Evolutionary conservation across 75 land plant genomes (phyloP), one percentile per base, ranked within the genome.

Genomic region (Pinus tabuliformis): DNA sequence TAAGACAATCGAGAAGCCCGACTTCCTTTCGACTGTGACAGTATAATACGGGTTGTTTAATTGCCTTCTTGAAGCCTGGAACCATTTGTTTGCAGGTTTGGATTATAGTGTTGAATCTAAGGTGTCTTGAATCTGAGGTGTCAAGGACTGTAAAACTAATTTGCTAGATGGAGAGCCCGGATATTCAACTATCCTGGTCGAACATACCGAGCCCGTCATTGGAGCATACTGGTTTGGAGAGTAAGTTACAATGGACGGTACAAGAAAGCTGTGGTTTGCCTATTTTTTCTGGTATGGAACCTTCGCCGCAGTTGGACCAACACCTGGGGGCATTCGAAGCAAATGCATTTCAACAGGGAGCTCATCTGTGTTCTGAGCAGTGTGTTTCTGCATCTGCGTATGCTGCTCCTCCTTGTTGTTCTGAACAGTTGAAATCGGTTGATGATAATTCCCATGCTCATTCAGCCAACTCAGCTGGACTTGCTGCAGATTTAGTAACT

Each of bases 401-500:
- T 42, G 72, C 72, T 11, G 18, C 72, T 8, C 49, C 9, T 39
- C 21, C 14, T 0, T 24, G 6, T 37, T n/a, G 9, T 45, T 13
- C 21, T 8, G 22, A 42, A 68, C 74, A 74, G 20, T 56, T 63
- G 39, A 42, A 78, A 45, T 18, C 66, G 64, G 68, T 75, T 65
- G 68, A 28, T 73, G 82, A 57, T 52, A 59, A 54, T 52, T 16
- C 21, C 73, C 17, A 56, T 71, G 24, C 72, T 52, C 66, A 77
- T 54, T 24, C 74, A 13, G 72, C 74, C n/a, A 15, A 45, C 17
- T 64, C 75, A n/a, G 62, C 78, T 58, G 39, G 72, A 5, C 59
- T 61, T 76, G 73, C 64, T 59, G 52, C 62, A 26, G 78, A 15
- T 60, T 45, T 75, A 2, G 12, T 49, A 49, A 49, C 54, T 49